These are phyloP conservation scores for Cutaneotrichosporon dermatis DNA, from an alignment of 1,284 basidiomycete species.

Conservation along the genomic window DNA sequence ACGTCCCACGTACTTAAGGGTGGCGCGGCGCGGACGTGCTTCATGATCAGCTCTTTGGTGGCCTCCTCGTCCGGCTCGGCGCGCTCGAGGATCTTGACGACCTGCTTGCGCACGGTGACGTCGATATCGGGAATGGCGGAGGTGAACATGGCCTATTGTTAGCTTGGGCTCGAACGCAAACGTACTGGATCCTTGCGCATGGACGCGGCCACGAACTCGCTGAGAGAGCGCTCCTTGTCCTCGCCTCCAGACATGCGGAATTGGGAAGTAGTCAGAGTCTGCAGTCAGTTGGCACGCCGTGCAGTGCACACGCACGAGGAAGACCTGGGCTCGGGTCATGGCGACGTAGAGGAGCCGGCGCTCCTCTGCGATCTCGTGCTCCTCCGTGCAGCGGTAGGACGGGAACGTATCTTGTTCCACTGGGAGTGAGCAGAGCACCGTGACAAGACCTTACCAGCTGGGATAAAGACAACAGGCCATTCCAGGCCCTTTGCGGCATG, in stretches of 20 bases:
- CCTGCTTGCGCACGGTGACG: slow-evolving; percentile 25
- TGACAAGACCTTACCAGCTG: slow-evolving; percentile 31
- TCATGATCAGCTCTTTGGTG: slow-evolving; percentile 38
- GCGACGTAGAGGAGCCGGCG: slow-evolving; percentile 82
- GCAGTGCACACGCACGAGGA: slow-evolving; percentile 52
- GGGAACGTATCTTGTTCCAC: slow-evolving; percentile 76
- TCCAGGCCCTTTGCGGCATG: slow-evolving; percentile 89
- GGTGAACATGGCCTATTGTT: slow-evolving; percentile 27
- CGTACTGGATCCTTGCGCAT: slow-evolving; percentile 26
- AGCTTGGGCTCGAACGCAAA: not conserved
- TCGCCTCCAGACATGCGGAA: slow-evolving; percentile 45
- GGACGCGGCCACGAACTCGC: slow-evolving; percentile 39
- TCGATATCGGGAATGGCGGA: slow-evolving; percentile 33
- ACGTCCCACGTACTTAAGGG: slow-evolving; percentile 43
- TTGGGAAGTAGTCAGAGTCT: slow-evolving; percentile 41
- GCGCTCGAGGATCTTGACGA: slow-evolving; percentile 33
- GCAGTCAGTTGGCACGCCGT: not conserved
- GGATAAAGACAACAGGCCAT: slow-evolving; percentile 64
- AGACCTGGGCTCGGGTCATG: slow-evolving; percentile 76
- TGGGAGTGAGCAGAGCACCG: slow-evolving; percentile 30
- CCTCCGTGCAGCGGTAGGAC: slow-evolving; percentile 59
- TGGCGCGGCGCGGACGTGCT: slow-evolving; percentile 41
- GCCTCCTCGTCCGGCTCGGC: slow-evolving; percentile 28
- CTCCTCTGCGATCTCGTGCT: slow-evolving; percentile 75
- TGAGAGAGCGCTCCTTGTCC: slow-evolving; percentile 37